Evolutionary conservation across 2,329 filamentous ascomycete genomes (phyloP), one percentile per base, ranked within the genome.

Genomic region (Exophiala alcalophila): DNA sequence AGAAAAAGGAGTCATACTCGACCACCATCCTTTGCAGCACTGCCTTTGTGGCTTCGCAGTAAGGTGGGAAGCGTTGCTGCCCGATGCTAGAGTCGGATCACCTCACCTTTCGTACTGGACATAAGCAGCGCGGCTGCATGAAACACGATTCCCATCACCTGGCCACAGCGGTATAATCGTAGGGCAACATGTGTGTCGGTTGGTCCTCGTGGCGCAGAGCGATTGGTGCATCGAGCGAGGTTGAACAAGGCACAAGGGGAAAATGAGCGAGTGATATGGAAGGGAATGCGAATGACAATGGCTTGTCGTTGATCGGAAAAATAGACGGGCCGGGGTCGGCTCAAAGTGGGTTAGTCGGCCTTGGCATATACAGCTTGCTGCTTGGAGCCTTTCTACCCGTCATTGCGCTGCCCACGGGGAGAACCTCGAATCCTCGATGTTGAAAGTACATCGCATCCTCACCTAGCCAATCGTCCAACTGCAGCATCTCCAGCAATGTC

Each of bases 401-500:
- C n/a, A n/a, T n/a, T n/a, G n/a, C n/a, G n/a, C n/a, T n/a, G n/a
- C n/a, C n/a, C n/a, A n/a, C n/a, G n/a, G n/a, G n/a, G n/a, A n/a
- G n/a, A n/a, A n/a, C n/a, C n/a, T n/a, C n/a, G n/a, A n/a, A n/a
- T n/a, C n/a, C n/a, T n/a, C n/a, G n/a, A n/a, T n/a, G n/a, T n/a
- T n/a, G n/a, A n/a, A n/a, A n/a, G n/a, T n/a, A n/a, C n/a, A n/a
- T n/a, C n/a, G n/a, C n/a, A n/a, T n/a, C n/a, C n/a, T n/a, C n/a
- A n/a, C n/a, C n/a, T n/a, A n/a, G n/a, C n/a, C n/a, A n/a, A n/a
- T n/a, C n/a, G n/a, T n/a, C n/a, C n/a, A n/a, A n/a, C 21, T 49
- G 46, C 50, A 50, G 48, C 50, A 30, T 27, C 27, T 16, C 20
- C 37, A 42, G 45, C 34, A 39, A 57, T 55, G 53, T 52, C 48